Evolutionary conservation across 768 basidiomycete species (phyloP).

Genomic region (Lentinus brumalis): DNA sequence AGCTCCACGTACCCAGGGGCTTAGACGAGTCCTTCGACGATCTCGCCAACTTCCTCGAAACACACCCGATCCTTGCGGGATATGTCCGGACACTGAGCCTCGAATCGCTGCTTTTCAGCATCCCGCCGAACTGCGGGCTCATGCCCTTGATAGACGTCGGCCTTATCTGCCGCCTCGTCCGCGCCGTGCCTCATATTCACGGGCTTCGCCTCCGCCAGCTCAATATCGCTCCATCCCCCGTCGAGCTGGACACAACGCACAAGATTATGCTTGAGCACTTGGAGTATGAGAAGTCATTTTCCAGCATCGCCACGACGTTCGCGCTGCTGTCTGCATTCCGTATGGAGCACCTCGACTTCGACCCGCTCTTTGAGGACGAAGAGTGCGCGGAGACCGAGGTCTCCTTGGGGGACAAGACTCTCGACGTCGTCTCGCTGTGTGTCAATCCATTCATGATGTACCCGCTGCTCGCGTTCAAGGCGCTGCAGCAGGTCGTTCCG

Average conservation of each 20-base stretch:
- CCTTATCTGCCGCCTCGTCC: not conserved
- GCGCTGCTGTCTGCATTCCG: not conserved
- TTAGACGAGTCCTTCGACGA: conserved; percentile 1
- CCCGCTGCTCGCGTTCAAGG: not conserved
- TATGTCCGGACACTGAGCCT: not conserved
- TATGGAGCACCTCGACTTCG: not conserved
- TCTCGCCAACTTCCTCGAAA: not conserved
- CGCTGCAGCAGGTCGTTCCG: not conserved
- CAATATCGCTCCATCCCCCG: not conserved
- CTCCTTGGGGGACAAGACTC: not conserved
- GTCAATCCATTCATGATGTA: not conserved
- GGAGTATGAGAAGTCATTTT: conserved; percentile 1
- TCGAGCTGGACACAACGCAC: not conserved
- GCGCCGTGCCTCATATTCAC: not conserved
- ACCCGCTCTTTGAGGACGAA: not conserved
- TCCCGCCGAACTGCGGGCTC: not conserved
- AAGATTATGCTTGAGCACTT: not conserved
- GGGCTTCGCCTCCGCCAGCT: not conserved
- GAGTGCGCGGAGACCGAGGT: not conserved
- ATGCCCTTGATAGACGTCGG: not conserved
- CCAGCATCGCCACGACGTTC: not conserved
- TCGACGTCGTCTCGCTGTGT: not conserved
- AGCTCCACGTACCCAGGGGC: not conserved
- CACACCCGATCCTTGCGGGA: not conserved
- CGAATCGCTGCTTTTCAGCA: conserved; percentile 6